Conservation (phyloP, 495 filamentous ascomycete genomes). For the Penicillium longicatenatum region DNA sequence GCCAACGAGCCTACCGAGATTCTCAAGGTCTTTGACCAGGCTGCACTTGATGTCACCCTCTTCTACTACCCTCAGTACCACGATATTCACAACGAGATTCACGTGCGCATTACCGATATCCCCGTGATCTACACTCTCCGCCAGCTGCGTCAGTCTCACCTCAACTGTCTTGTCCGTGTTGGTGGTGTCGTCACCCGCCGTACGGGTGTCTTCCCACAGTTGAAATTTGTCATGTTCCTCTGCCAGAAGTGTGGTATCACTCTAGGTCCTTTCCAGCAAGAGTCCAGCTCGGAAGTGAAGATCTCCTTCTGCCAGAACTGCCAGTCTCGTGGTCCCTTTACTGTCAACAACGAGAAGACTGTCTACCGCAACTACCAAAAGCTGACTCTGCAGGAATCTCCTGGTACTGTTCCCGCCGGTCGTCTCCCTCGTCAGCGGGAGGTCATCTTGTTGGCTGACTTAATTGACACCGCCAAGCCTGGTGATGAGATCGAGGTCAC, state of each 20-base stretch:
- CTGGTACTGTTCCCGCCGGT: slow-evolving; percentile 94
- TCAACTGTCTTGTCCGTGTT: slow-evolving; percentile 95
- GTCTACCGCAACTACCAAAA: slow-evolving; percentile 99
- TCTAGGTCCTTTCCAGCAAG: slow-evolving; percentile 95
- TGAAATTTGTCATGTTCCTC: slow-evolving; percentile 97
- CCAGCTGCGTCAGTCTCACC: slow-evolving; percentile 91
- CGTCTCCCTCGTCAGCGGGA: slow-evolving; percentile 94
- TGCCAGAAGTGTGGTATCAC: slow-evolving; percentile 91
- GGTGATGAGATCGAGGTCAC: slow-evolving; percentile 98
- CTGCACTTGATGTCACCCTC: slow-evolving; percentile 92
- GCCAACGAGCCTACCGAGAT: slow-evolving; percentile 94
- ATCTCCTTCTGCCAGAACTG: slow-evolving; percentile 97
- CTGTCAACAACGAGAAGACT: slow-evolving; percentile 94
- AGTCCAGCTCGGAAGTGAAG: slow-evolving; percentile 92
- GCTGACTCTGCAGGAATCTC: slow-evolving; percentile 94
- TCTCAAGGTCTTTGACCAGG: slow-evolving; percentile 94
- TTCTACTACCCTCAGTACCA: slow-evolving; percentile 97
- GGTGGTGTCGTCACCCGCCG: slow-evolving; percentile 94
- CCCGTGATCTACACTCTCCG: slow-evolving; percentile 96
- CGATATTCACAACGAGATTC: slow-evolving; percentile 96
- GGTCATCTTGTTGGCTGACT: slow-evolving; percentile 93
- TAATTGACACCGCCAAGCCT: slow-evolving; percentile 95
- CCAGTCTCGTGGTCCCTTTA: slow-evolving; percentile 94
- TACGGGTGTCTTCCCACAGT: slow-evolving; percentile 96
- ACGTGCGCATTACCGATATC: slow-evolving; percentile 93